Evolutionary conservation across 2,329 filamentous ascomycete species (phyloP).

Genomic region (Fusarium verticillioides): DNA sequence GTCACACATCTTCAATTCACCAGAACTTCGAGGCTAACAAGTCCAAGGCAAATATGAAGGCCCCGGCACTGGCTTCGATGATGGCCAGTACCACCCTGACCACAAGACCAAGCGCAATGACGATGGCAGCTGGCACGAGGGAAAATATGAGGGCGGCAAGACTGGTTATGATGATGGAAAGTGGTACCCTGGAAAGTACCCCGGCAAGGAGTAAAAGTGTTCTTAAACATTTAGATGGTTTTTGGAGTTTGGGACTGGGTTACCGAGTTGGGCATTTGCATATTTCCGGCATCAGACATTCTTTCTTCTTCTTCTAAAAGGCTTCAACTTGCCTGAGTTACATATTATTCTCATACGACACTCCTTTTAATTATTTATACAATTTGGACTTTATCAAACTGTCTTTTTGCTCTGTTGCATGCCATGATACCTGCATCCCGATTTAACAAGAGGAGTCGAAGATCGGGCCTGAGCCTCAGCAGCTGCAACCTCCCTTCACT

Average conservation of each 20-base stretch:
- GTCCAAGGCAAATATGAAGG: constrained; percentile 21
- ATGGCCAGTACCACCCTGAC: not conserved
- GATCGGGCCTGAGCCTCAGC: too few species aligned
- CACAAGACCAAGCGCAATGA: constrained; percentile 4
- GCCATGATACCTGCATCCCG: not conserved
- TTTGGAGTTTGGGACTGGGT: constrained; percentile 1
- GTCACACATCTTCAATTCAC: accelerated
- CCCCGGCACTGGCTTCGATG: not conserved
- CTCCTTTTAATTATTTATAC: constrained; percentile 1
- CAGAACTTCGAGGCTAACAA: not conserved
- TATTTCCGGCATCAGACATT: not conserved
- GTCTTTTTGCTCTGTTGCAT: not conserved
- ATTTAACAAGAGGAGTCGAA: too few species aligned
- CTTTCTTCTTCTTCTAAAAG: constrained; percentile 3
- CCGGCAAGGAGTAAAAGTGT: constrained; percentile 9
- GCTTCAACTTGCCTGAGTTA: not conserved
- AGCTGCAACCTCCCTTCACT: too few species aligned
- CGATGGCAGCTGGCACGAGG: constrained; percentile 4
- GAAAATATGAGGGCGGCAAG: constrained; percentile 16
- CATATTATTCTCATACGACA: not conserved
- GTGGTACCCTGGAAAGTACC: constrained; percentile 34
- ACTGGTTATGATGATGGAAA: constrained; percentile 16
- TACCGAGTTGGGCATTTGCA: not conserved
- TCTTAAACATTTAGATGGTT: not conserved
- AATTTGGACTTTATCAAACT: not conserved